Evolutionary conservation across 2,329 filamentous ascomycete genomes (phyloP).

Genomic region (Trichoderma oligosporum): DNA sequence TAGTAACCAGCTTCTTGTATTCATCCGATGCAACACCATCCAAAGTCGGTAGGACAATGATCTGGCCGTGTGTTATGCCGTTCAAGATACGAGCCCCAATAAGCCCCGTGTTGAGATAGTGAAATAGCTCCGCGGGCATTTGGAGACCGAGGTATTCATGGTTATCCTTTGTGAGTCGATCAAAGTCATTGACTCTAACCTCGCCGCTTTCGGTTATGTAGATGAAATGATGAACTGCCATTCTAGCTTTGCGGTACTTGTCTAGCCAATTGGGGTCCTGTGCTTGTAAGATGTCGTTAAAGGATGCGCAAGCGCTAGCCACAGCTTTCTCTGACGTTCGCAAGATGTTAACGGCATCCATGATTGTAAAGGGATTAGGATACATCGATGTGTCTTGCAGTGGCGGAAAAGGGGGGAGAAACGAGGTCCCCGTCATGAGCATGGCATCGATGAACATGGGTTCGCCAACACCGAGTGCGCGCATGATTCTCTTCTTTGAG

Average conservation of each 20-base stretch:
- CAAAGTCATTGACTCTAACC: constrained; percentile 68
- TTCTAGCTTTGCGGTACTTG: constrained; percentile 79
- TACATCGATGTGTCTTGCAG: constrained; percentile 59
- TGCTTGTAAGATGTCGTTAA: constrained; percentile 71
- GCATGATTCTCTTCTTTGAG: constrained; percentile 67
- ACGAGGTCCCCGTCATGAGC: constrained; percentile 77
- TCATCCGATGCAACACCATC: constrained; percentile 76
- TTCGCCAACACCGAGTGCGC: constrained; percentile 61
- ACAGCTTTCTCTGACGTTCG: constrained; percentile 65
- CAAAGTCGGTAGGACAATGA: constrained; percentile 76
- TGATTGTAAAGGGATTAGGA: constrained; percentile 59
- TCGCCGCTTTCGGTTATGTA: constrained; percentile 74
- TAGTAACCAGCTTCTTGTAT: constrained; percentile 75
- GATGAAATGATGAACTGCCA: constrained; percentile 84
- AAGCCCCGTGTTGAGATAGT: constrained; percentile 81
- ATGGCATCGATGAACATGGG: constrained; percentile 79
- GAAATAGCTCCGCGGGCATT: constrained; percentile 83
- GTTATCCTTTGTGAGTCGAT: constrained; percentile 74
- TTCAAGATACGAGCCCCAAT: constrained; percentile 75
- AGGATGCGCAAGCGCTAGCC: constrained; percentile 68
- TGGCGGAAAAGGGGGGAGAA: constrained; percentile 74
- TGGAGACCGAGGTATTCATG: constrained; percentile 89
- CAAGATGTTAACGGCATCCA: constrained; percentile 75
- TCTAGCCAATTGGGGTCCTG: constrained; percentile 74
- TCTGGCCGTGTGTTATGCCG: constrained; percentile 75